A percentile compares a stretch with the other conserved stretches of the same genome.
These are phyloP conservation scores for Wickerhamomyces bovis DNA, from an alignment of 805 yeast genomes.

Conservation along the genomic window DNA sequence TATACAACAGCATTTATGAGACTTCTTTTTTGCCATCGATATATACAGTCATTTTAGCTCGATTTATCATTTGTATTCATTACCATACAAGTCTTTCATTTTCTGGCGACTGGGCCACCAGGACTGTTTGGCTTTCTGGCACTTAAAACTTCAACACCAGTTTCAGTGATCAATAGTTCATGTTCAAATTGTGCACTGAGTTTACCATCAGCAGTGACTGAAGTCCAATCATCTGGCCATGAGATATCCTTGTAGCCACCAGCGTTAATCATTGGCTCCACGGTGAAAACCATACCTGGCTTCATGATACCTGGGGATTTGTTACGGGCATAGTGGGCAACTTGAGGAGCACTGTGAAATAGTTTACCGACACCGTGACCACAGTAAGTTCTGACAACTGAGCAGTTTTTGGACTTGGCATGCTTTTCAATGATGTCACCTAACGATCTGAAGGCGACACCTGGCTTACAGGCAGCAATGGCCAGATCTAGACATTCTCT, in stretches of 20 bases:
- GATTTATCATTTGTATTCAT: background rate
- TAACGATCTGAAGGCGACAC: slow-evolving; percentile 75
- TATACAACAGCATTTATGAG: no score
- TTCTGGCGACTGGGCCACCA: slow-evolving; percentile 75
- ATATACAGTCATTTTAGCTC: background rate
- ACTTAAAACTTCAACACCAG: slow-evolving; percentile 85
- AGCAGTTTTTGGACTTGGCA: slow-evolving; percentile 70
- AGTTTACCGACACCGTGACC: slow-evolving; percentile 89
- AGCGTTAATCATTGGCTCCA: slow-evolving; percentile 92
- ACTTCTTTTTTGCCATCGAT: no score
- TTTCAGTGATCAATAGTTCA: slow-evolving; percentile 85
- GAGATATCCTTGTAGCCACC: slow-evolving; percentile 75
- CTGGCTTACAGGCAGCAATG: slow-evolving; percentile 84
- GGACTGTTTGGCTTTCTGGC: slow-evolving; percentile 78
- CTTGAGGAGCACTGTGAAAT: slow-evolving; percentile 89
- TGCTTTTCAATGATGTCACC: slow-evolving; percentile 87
- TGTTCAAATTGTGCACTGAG: slow-evolving; percentile 94
- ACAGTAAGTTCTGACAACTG: slow-evolving; percentile 84
- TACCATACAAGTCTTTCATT: slow-evolving; percentile 7
- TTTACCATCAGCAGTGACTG: slow-evolving; percentile 85
- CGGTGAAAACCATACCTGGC: slow-evolving; percentile 94
- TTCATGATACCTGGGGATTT: slow-evolving; percentile 91
- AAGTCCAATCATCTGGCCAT: slow-evolving; percentile 99
- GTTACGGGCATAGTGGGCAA: slow-evolving; percentile 92
- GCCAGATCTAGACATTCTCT: slow-evolving; percentile 85